Base-by-base conservation (phyloP, 2,329 filamentous ascomycete species). In the Aspergillus proliferans region DNA sequence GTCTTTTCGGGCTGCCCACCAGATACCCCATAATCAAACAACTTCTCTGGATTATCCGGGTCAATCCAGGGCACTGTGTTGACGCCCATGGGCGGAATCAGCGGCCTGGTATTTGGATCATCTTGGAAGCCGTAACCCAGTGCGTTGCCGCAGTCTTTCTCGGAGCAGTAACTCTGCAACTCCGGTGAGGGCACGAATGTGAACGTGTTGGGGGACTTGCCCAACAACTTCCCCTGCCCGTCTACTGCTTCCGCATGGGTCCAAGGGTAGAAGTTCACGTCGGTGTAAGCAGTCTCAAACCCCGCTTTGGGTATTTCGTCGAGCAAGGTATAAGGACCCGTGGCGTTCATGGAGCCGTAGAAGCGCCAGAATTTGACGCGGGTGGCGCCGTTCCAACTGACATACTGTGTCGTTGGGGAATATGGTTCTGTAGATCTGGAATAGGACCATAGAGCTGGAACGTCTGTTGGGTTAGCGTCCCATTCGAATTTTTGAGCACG, bases 401-500 rank as follows among this genome's bases (percentile, higher is more conserved):
- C 68, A 45, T 71, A 71, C 45, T 68, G 58, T 19, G 54, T 67
- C 3, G 60, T 65, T 6, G 61, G 49, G 0, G 65, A 60, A 30
- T 56, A 52, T 0, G 56, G 48, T 12, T 63, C 56, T 6, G 56
- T 56, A 2, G 60, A 55, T 21, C 56, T 58, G 6, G 70, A 64
- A 45, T 71, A 72, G 0, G 65, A 58, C 65, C 68, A 71, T 36
- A 73, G 55, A 0, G 69, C 70, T 3, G 71, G 71, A n/a, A 64
- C 64, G 42, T 70, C 70, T 22, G 64, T 67, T 3, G 71, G 71
- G 21, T 63, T 60, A 2, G 65, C 68, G 3, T 70, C 65, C 70
- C 71, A 73, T 36, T 68, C 58, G 54, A 69, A 72, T 48, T 73
- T 73, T 54, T 66, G 60, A 1, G 67, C 68, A 0, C 71, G 69